phyloP scores from a whole-genome alignment of 2,329 filamentous ascomycete species.

The Ophiocordyceps camponoti-floridani region DNA sequence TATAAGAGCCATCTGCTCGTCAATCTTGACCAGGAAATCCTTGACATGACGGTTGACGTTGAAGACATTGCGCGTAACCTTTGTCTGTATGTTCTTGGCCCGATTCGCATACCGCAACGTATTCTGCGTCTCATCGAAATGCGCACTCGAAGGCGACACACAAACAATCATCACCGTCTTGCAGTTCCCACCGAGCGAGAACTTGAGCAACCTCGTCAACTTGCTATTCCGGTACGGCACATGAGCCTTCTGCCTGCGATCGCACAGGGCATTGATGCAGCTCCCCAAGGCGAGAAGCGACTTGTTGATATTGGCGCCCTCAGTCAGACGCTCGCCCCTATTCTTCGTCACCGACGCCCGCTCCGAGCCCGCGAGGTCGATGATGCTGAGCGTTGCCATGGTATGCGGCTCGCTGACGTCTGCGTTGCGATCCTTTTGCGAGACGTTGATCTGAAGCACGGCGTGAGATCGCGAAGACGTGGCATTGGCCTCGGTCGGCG shows the following conservation, averaged over 20 bases:
- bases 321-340: slow-evolving; percentile 71
- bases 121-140: slow-evolving; percentile 97
- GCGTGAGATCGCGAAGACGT: slow-evolving; percentile 95
- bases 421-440: slow-evolving; percentile 85
- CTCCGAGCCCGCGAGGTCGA: slow-evolving; percentile 91
- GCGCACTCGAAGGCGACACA: slow-evolving; percentile 85
- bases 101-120: slow-evolving; percentile 93
- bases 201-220: slow-evolving; percentile 85
- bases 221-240: slow-evolving; percentile 97
- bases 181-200: slow-evolving; percentile 93
- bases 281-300: slow-evolving; percentile 85
- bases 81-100: slow-evolving; percentile 98
- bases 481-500: slow-evolving; percentile 90
- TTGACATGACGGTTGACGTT: slow-evolving; percentile 99
- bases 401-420: slow-evolving; percentile 87
- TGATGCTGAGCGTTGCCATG: slow-evolving; percentile 96
- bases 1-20: slow-evolving; percentile 94
- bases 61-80: slow-evolving; percentile 97
- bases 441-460: slow-evolving; percentile 90
- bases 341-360: slow-evolving; percentile 95
- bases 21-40: slow-evolving; percentile 97
- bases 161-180: slow-evolving; percentile 99
- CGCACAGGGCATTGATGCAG: slow-evolving; percentile 96
- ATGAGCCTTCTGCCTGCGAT: slow-evolving; percentile 78
- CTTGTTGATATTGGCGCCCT: slow-evolving; percentile 99